Base-by-base conservation (phyloP, 768 basidiomycete species). In the Pilatotrama ljubarskyi region DNA sequence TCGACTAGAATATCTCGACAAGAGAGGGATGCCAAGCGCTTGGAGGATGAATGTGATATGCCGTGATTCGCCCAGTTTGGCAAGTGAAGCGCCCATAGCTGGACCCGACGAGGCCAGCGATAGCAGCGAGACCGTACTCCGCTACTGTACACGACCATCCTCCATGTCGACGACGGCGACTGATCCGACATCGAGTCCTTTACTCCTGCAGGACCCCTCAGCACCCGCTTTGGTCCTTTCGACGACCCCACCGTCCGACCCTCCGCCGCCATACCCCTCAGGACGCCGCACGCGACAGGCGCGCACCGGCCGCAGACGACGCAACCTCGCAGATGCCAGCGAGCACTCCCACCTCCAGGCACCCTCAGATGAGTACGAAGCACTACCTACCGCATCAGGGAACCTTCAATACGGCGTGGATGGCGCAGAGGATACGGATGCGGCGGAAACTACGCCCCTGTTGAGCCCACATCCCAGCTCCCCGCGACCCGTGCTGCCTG, bases 221-320 rank as follows among this genome's bases (percentile, higher is more conserved):
- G 53, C 64, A 14, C 58, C 64, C 5, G 48, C 54, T 5, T 18
- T 68, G 9, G 58, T 69, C 5, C 50, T 68, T 11, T 61, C 56
- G 11, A 63, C 58, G 17, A 62, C 55, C 11, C 66, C 66, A n/a
- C 67, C 70, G 5, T 57, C 72, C 10, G 88, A 90, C 64, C 88
- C 88, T 3, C 88, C 88, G 10, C 88, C 88, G 0, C 88, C 88
- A 1, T 90, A 90, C 70, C 88, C 87, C 18, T 76, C 78, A 18
- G 68, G 79, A 59, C 76, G 83, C 20, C 80, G 82, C 37, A 55
- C 72, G 7, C 73, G 79, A 52, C 59, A 74, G 44, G 64, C 69
- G 51, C 74, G 74, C 24, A 47, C 65, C 47, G 61, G 64, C 6
- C 73, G 69, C 58, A 72, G 71, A 64, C 70, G 38, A 38, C 73